Evolutionary conservation across 2,329 filamentous ascomycete genomes (phyloP).

Genomic region (Xylaria sp.): DNA sequence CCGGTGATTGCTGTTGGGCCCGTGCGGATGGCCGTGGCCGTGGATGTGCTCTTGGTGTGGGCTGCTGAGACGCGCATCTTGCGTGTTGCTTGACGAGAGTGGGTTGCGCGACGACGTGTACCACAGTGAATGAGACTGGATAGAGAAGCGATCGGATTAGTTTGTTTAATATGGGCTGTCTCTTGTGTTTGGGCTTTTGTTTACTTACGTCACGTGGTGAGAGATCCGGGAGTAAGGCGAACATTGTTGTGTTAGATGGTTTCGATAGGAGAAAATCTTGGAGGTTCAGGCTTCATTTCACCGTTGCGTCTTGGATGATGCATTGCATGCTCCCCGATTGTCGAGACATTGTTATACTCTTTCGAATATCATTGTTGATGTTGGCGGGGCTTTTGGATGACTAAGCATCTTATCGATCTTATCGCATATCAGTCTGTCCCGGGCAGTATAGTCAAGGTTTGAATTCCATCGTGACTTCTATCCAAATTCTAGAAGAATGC

Average conservation of each 20-base stretch:
- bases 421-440: constrained; percentile 14
- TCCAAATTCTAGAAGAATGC: neutral
- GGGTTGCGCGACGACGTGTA: constrained; percentile 72
- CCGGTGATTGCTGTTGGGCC: constrained; percentile 39
- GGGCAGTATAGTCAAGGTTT: neutral
- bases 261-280: neutral
- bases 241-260: constrained; percentile 56
- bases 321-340: neutral
- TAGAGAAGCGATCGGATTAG: constrained; percentile 10
- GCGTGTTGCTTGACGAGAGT: constrained; percentile 47
- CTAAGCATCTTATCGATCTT: constrained; percentile 29
- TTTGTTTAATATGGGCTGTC: neutral
- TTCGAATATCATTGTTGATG: neutral
- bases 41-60: constrained; percentile 34
- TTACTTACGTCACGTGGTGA: constrained; percentile 74
- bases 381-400: constrained; percentile 34
- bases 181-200: constrained; percentile 17
- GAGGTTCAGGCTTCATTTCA: neutral
- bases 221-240: constrained; percentile 72
- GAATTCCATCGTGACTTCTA: neutral
- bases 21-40: constrained; percentile 44
- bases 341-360: neutral
- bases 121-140: constrained; percentile 77
- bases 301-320: neutral
- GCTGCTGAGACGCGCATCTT: constrained; percentile 48